Conservation (phyloP, 306 rosid species). For the Citrullus colocynthis region DNA sequence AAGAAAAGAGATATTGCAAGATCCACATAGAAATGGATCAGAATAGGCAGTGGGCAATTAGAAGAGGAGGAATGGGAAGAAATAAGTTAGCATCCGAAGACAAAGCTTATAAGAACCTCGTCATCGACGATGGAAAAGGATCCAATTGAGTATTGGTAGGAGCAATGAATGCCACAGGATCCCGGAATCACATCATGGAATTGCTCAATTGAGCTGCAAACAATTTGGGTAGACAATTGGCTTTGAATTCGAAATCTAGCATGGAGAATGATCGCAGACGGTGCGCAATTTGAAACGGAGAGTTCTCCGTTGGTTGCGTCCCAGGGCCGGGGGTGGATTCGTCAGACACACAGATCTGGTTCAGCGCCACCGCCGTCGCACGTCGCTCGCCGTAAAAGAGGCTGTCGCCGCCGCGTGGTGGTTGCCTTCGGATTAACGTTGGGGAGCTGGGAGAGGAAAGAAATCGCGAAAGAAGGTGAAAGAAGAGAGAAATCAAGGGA, state of each 20-base stretch:
- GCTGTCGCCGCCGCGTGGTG: not conserved
- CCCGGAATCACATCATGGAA: not conserved
- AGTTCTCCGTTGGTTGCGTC: not conserved
- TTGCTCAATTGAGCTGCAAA: not conserved
- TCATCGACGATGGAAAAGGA: not conserved
- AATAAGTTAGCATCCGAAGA: not conserved
- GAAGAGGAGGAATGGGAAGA: not conserved
- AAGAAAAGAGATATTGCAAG: not conserved
- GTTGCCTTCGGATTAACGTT: not conserved
- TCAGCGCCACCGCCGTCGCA: not conserved
- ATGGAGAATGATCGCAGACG: not conserved
- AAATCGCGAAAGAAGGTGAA: not conserved
- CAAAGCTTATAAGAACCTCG: conserved; percentile 1
- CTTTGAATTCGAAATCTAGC: not conserved
- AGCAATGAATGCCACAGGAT: not conserved
- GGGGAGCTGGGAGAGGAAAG: not conserved
- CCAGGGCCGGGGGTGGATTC: not conserved
- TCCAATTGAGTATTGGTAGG: not conserved
- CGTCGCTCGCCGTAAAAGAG: not conserved
- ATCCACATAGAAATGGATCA: not conserved
- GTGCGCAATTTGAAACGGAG: not conserved
- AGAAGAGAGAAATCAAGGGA: not conserved
- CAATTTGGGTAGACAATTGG: not conserved
- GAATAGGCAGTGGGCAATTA: not conserved
- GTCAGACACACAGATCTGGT: not conserved